A percentile compares a stretch with the other conserved stretches of the same genome.
phyloP scores from a whole-genome alignment of 805 yeast genomes.

The Monosporozyma unispora region DNA sequence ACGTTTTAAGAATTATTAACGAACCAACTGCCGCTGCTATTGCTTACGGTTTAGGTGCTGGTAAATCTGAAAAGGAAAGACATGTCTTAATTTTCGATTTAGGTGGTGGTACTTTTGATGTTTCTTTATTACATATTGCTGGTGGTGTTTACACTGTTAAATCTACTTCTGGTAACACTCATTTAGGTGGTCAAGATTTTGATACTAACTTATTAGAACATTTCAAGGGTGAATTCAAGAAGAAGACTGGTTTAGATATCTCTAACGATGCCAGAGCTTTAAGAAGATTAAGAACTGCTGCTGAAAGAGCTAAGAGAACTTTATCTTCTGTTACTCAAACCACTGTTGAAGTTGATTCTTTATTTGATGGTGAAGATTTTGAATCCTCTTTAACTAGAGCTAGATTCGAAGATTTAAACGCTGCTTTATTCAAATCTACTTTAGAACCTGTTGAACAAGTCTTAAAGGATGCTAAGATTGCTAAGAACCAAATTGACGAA shows the following conservation, averaged over 20 bases:
- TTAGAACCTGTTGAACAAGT: conserved; percentile 94
- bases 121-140: conserved; percentile 80
- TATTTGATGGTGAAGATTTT: conserved; percentile 92
- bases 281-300: conserved; percentile 95
- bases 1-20: conserved; percentile 88
- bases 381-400: conserved; percentile 95
- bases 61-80: conserved; percentile 70
- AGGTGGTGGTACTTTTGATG: conserved; percentile 99
- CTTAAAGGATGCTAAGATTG: conserved; percentile 80
- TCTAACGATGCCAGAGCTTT: conserved; percentile 87
- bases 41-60: conserved; percentile 85
- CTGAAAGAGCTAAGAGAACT: conserved; percentile 98
- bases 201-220: conserved; percentile 89
- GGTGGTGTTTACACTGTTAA: conserved; percentile 96
- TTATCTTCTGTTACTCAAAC: conserved; percentile 94
- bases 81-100: conserved; percentile 86
- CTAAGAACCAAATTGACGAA: conserved; percentile 84
- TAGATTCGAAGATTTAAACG: conserved; percentile 93
- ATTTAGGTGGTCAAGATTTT: conserved; percentile 97
- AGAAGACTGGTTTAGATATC: conserved; percentile 89
- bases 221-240: conserved; percentile 87
- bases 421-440: conserved; percentile 87
- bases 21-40: conserved; percentile 98
- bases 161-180: conserved; percentile 67
- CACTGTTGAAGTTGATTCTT: conserved; percentile 88